Evolutionary conservation across 768 basidiomycete genomes (phyloP).

Genomic region (Chiua virens): DNA sequence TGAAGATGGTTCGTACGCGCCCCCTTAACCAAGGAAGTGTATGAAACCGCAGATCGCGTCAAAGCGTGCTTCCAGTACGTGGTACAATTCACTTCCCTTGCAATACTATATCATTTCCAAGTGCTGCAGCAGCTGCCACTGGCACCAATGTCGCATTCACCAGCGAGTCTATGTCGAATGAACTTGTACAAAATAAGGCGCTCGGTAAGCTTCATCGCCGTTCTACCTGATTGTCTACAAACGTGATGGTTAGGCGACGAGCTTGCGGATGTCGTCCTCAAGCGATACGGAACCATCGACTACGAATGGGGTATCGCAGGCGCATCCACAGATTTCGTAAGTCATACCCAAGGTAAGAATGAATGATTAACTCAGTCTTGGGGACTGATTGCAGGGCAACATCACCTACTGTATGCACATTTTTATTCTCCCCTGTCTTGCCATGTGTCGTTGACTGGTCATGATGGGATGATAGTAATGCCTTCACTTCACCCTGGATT

Average conservation of each 20-base stretch:
- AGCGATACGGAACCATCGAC: slow-evolving; percentile 62
- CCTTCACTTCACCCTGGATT: slow-evolving; percentile 77
- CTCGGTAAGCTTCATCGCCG: slow-evolving; percentile 41
- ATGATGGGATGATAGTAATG: slow-evolving; percentile 37
- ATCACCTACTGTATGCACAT: slow-evolving; percentile 62
- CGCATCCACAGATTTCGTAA: slow-evolving; percentile 83
- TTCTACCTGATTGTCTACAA: neutral
- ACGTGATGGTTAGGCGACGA: slow-evolving; percentile 49
- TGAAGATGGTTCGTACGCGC: slow-evolving; percentile 72
- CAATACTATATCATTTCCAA: slow-evolving; percentile 23
- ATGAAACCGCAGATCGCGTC: slow-evolving; percentile 58
- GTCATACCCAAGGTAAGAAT: slow-evolving; percentile 23
- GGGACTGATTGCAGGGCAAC: slow-evolving; percentile 38
- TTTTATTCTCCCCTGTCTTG: neutral
- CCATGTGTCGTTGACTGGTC: neutral
- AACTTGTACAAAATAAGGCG: slow-evolving; percentile 67
- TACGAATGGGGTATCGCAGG: slow-evolving; percentile 64
- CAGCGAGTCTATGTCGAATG: slow-evolving; percentile 38
- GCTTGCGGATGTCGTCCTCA: slow-evolving; percentile 58
- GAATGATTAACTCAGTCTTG: neutral
- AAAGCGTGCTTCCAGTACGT: slow-evolving; percentile 71
- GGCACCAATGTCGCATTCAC: slow-evolving; percentile 54
- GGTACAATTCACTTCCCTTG: neutral
- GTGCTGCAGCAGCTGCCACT: slow-evolving; percentile 68
- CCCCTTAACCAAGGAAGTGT: slow-evolving; percentile 60